Evolutionary conservation across 345 rosid genomes (phyloP), one percentile per base, ranked within the genome.

Genomic region (Orychophragmus violaceus): DNA sequence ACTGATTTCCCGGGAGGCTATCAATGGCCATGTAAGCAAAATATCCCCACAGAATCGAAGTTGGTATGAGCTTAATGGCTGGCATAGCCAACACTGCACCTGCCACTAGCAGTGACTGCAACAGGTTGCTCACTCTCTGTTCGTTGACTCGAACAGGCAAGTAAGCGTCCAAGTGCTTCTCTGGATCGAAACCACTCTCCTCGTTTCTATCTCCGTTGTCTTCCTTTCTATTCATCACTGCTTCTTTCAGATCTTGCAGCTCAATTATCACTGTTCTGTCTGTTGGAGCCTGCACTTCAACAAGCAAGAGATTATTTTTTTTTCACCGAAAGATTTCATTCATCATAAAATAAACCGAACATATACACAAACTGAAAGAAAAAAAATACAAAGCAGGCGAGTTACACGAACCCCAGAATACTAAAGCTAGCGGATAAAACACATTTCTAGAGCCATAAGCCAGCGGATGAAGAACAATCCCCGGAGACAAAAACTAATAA

Each of bases 21-120:
- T 91, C 96, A 3, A 91, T 80, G 22, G 98, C 95, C 98, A 91
- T 89, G 76, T 83, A 87, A 2, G 92, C 89, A 2, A 91, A 91
- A 64, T 91, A 91, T 39, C 96, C 96, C 94, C 91, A 91, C 1
- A 91, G 83, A 32, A 89, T 81, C 18, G 96, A 87, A 29, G 98
- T 82, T 0, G 98, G 98, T 62, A 89, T 87, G 58, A 62, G 80
- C 74, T 87, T 91, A 35, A 91, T 82, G 21, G 81, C 85, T 0
- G 96, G 92, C 78, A 83, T 74, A 0, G 90, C 98, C n/a, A 51
- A 66, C 8, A 88, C 79, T 24, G 88, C 77, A 58, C 71, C 75
- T 37, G 79, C 95, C 48, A 91, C 89, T 5, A 91, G 78, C 5
- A 85, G 62, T 28, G 96, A 85, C 79, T 89, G 98, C 55, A 89